Evolutionary conservation across 352 stramenopile genomes (phyloP).

Genomic region (Blastocystis sp.): DNA sequence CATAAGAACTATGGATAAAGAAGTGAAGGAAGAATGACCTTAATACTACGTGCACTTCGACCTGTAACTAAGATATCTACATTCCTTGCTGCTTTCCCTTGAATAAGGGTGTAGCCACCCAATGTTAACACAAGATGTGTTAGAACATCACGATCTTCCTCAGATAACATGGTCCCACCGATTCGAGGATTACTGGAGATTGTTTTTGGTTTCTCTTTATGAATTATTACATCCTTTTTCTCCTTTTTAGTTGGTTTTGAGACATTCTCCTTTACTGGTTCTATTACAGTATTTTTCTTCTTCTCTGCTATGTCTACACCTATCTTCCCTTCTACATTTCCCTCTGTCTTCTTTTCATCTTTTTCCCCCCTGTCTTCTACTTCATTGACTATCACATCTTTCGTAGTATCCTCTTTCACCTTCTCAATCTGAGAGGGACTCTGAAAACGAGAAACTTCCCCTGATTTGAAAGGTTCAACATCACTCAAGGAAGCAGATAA

Average conservation of each 20-base stretch:
- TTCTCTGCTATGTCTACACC: not conserved
- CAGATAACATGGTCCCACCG: not conserved
- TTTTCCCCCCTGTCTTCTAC: not conserved
- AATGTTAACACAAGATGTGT: not conserved
- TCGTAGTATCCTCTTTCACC: not conserved
- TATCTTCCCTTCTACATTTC: not conserved
- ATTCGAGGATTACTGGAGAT: not conserved
- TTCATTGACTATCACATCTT: not conserved
- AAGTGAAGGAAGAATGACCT: not conserved
- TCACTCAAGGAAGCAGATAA: not conserved
- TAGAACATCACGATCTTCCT: slow-evolving; percentile 1
- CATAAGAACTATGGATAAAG: not conserved
- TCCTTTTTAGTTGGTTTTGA: not conserved
- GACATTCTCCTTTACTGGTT: not conserved
- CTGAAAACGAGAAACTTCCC: not conserved
- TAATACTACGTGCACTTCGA: not conserved
- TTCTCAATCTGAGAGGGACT: not conserved
- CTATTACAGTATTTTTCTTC: not conserved
- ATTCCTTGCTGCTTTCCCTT: not conserved
- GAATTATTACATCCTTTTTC: not conserved
- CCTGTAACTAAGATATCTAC: slow-evolving; percentile 16
- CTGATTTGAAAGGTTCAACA: not conserved
- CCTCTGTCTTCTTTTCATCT: not conserved
- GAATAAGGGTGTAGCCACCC: not conserved
- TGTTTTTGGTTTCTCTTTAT: not conserved